Evolutionary conservation across 257 asterid species (phyloP), one percentile per base, ranked within the genome.

Genomic region (Capsicum baccatum): DNA sequence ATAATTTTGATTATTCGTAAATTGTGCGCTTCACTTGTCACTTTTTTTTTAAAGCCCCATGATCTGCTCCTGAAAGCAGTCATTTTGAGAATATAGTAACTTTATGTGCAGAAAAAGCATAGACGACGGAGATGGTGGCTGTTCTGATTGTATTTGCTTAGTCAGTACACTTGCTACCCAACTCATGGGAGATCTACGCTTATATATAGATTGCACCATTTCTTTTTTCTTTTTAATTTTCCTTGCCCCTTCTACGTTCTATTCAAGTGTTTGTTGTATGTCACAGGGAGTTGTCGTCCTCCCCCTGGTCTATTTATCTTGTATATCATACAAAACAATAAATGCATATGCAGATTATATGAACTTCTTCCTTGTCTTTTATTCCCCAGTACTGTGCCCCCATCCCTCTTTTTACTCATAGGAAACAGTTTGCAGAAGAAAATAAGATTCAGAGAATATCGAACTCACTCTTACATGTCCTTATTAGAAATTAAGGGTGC

Each of bases 61-160:
- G n/a, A 5, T 15, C n/a, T 17, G 7, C 62, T 56, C 42, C 14
- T 11, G 6, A 59, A 62, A 81, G 69, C 19, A 42, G 48, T 19
- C 50, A 52, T 13, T 15, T 55, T 7, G 15, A 50, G 55, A 21
- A 84, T 19, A 60, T 57, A 60, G 82, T 74, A 26, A 55, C 48
- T 76, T 76, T 54, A 54, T 54, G 42, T 86, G 91, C 91, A 92
- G 96, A 87, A 56, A 71, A 86, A 87, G 48, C 89, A 84, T 76
- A 83, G 88, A 66, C 84, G 88, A 87, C 84, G 91, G 37, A 73
- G 94, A 81, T 91, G 96, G 96, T 87, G 93, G 96, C 82, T 87
- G 56, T 91, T 92, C 83, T 92, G 87, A 90, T 79, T 79, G 86
- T 19, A 57, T 48, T 57, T 8, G 48, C 64, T 54, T 7, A 0